Evolutionary conservation across 2,329 filamentous ascomycete species (phyloP), one percentile per base, ranked within the genome.

Genomic region (Monilinia laxa): DNA sequence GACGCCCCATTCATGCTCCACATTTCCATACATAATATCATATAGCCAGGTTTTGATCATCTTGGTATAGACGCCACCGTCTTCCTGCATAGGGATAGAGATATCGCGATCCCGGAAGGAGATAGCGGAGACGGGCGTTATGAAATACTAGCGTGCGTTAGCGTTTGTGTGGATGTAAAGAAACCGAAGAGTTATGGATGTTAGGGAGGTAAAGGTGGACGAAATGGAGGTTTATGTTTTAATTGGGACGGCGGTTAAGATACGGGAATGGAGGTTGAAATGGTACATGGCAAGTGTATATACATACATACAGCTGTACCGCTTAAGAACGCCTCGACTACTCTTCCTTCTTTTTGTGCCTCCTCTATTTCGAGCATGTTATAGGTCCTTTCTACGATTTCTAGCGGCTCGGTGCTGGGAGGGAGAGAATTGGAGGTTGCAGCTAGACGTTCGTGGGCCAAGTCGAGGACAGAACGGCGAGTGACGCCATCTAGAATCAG

Each of bases 401-500:
- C 89, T 1, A 88, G 65, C 69, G 85, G 81, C 53, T 78, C 64
- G 2, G 86, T 68, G 1, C 68, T 53, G 9, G 65, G 12, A 42
- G 35, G 56, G 4, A 74, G 63, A 28, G 69, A 66, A 42, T 68
- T 58, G 9, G 72, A 83, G 20, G 67, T 66, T 7, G 64, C 80
- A 0, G 79, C 78, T 5, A 96, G 79, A 11, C 89, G 82, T 76
- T 87, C 82, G 53, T 85, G 82, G 1, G 87, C 89, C 28, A 97
- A 82, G 70, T 94, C 88, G 49, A 97, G 78, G 11, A 93, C 86
- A 74, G 90, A 93, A 62, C 90, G 84, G 57, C 93, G 83, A 11
- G 92, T 97, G 12, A 97, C 88, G 69, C 93, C 93, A 70, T 93
- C 90, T 3, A 97, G 84, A 71, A 97, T 96, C 68, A 97, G 83